A percentile compares a stretch with the other conserved stretches of the same genome.
These are phyloP conservation scores for Neonectria punicea DNA, from an alignment of 2,329 filamentous ascomycete species.

Conservation along the genomic window DNA sequence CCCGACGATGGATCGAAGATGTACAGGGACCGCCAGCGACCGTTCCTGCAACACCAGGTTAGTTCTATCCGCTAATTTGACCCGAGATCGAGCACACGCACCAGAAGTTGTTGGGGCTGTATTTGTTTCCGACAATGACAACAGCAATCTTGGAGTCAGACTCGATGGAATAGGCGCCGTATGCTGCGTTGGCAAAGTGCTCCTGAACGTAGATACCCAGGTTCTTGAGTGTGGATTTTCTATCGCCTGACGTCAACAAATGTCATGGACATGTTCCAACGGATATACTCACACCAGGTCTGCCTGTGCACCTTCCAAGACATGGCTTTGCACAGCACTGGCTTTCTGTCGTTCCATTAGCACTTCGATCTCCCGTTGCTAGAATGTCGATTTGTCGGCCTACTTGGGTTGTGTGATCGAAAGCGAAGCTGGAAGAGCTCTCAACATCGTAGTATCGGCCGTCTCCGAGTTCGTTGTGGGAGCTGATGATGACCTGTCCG, in stretches of 20 bases:
- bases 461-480: constrained; percentile 82
- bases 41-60: constrained; percentile 72
- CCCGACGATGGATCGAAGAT: constrained; percentile 76
- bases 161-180: constrained; percentile 84
- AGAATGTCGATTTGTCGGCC: constrained; percentile 18
- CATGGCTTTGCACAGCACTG: constrained; percentile 81
- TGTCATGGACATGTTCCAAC: neutral
- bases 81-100: constrained; percentile 50
- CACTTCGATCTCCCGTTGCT: neutral
- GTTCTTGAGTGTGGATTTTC: constrained; percentile 85
- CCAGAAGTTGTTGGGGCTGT: constrained; percentile 98
- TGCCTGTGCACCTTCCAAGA: constrained; percentile 78
- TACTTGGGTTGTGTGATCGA: constrained; percentile 86
- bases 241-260: constrained; percentile 51
- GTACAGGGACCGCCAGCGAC: constrained; percentile 93
- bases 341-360: constrained; percentile 70
- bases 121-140: constrained; percentile 92
- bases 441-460: constrained; percentile 91
- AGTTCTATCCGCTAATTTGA: constrained; percentile 23
- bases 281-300: constrained; percentile 77
- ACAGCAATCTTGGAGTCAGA: constrained; percentile 81
- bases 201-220: constrained; percentile 82
- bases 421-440: constrained; percentile 86
- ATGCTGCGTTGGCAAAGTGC: constrained; percentile 85
- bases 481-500: constrained; percentile 80